Percentiles rank a stretch among this genome's conserved stretches.
Conservation (phyloP, 768 basidiomycete species). For the Hydnum rufescens region DNA sequence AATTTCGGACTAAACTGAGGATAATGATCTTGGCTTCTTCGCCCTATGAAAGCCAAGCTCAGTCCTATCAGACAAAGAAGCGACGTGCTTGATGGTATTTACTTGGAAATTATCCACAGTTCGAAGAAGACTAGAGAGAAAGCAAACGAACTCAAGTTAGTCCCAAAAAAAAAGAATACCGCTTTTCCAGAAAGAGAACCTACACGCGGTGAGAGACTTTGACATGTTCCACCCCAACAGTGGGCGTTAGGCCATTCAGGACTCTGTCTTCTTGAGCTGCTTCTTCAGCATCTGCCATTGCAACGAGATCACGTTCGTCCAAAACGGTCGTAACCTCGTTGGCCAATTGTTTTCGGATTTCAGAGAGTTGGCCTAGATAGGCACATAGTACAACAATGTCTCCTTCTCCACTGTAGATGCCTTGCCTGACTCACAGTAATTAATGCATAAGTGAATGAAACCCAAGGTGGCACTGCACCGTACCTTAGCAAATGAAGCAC, state of each 20-base stretch:
- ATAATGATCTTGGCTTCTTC: conserved; percentile 38
- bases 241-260: conserved; percentile 5
- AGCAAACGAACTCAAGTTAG: too few species aligned
- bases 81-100: conserved; percentile 41
- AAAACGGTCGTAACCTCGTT: conserved; percentile 39
- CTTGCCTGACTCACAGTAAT: conserved; percentile 23
- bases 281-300: conserved; percentile 32
- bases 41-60: conserved; percentile 3
- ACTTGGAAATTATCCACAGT: conserved; percentile 60
- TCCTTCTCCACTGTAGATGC: conserved; percentile 26
- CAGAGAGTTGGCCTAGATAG: conserved; percentile 31
- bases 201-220: conserved; percentile 32
- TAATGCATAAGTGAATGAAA: not conserved
- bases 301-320: conserved; percentile 46
- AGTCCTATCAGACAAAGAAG: not conserved
- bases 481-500: conserved; percentile 31
- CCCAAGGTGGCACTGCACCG: conserved; percentile 1
- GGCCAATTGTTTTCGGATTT: conserved; percentile 24
- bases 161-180: too few species aligned
- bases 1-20: conserved; percentile 53
- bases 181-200: conserved; percentile 10
- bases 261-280: conserved; percentile 6
- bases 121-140: conserved; percentile 25
- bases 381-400: conserved; percentile 37
- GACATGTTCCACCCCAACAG: conserved; percentile 24